Base-by-base conservation (phyloP, 805 yeast genomes). In the Candida broadrunensis region DNA sequence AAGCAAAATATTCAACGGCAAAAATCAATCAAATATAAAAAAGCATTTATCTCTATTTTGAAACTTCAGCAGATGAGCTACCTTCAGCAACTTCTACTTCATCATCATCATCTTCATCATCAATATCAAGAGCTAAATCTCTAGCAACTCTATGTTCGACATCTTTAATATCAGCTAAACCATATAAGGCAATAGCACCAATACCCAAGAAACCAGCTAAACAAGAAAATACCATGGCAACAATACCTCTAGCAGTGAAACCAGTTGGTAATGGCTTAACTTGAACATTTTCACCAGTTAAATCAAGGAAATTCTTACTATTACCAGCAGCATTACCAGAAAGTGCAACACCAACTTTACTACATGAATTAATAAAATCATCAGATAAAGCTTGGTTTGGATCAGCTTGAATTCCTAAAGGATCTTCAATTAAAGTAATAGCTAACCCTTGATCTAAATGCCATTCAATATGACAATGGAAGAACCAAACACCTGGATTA, bases 401-500 rank as follows among this genome's bases (percentile, higher is more conserved):
- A 37, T 55, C 52, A 19, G 36, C 35, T 50, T 75, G 74, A 25
- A 84, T 56, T 26, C 68, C 66, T 38, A 67, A 52, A 16, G 93
- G 91, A 23, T 85, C 86, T 60, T 85, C 95, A 32, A 85, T 69
- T 27, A 85, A 75, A 1, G 79, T 77, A 38, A 84, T 69, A 6
- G 90, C 90, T 40, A 85, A 70, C 21, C 95, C 95, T 65, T 85
- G 93, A 50, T 80, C 83, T 59, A 85, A 75, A 63, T 85, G 95
- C 84, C 89, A 85, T 54, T 85, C 91, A 41, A 85, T 78, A 56
- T 87, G 96, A 63, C 97, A 89, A 60, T 89, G 97, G 81, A 89
- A 85, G 46, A 85, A 78, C 97, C 97, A 90, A 19, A 88, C 82
- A 42, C 97, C 97, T 2, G 97, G 96, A 54, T 90, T 89, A 54